phyloP scores from a whole-genome alignment of 225 moss, liverwort and hornwort species.

The Rhytidiadelphus loreus region DNA sequence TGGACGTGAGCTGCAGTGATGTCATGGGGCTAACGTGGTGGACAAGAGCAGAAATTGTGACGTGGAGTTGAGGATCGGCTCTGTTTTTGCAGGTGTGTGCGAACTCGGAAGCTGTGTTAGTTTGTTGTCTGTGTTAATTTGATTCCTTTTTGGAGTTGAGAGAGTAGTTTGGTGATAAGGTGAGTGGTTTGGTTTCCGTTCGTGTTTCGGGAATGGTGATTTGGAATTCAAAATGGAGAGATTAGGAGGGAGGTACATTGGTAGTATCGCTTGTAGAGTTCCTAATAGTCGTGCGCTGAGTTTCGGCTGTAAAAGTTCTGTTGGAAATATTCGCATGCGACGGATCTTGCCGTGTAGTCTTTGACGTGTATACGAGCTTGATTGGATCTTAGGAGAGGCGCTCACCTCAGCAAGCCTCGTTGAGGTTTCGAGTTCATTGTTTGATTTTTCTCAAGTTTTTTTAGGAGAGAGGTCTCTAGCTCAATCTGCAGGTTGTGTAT shows the following conservation, averaged over 20 bases:
- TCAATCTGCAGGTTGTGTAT: not conserved
- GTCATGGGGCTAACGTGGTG: not conserved
- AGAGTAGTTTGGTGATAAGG: not conserved
- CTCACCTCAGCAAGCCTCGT: not conserved
- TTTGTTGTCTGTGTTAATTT: too few species aligned
- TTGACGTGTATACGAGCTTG: not conserved
- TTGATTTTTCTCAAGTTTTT: not conserved
- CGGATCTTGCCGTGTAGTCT: not conserved
- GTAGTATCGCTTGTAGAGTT: not conserved
- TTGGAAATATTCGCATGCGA: not conserved
- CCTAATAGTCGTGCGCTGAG: not conserved
- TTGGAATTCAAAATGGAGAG: not conserved
- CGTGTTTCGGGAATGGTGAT: not conserved
- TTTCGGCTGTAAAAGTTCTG: not conserved
- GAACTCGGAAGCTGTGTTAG: not conserved
- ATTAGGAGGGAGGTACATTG: not conserved
- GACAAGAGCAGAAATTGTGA: not conserved
- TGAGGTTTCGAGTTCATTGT: not conserved
- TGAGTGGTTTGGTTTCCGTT: not conserved
- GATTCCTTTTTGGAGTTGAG: too few species aligned
- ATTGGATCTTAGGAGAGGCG: not conserved
- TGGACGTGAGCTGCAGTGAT: not conserved
- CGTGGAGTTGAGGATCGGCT: not conserved
- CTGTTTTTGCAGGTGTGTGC: not conserved
- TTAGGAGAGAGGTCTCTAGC: not conserved